Conservation (phyloP, 1,139 yeast genomes). For the Candida sanyaensis region DNA sequence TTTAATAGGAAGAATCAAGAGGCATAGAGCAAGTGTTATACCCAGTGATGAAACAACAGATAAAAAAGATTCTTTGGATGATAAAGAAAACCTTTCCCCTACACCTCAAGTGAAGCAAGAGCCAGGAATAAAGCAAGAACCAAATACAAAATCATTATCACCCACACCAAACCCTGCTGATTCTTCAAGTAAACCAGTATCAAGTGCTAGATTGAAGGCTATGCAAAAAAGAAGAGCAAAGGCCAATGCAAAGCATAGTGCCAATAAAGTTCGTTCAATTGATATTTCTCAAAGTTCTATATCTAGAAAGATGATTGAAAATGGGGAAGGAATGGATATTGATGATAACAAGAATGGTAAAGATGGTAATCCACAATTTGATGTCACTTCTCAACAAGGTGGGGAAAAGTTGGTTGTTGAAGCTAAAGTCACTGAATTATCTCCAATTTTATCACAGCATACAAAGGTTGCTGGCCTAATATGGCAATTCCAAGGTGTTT, state of each 20-base stretch:
- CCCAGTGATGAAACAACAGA: constrained; percentile 9
- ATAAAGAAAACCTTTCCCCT: constrained; percentile 2
- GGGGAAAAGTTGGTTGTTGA: constrained; percentile 85
- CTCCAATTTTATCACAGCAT: constrained; percentile 75
- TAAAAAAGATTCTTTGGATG: constrained; percentile 10
- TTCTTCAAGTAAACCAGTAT: constrained; percentile 28
- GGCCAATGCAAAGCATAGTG: constrained; percentile 66
- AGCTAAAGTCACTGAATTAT: constrained; percentile 65
- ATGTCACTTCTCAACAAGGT: constrained; percentile 78
- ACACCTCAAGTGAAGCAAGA: constrained; percentile 8
- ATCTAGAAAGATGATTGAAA: constrained; percentile 55
- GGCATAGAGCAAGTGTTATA: constrained; percentile 21
- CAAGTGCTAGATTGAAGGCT: constrained; percentile 85
- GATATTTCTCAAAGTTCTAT: constrained; percentile 81
- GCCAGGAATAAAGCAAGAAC: constrained; percentile 7
- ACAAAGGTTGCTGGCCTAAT: constrained; percentile 75
- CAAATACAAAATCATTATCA: constrained; percentile 13
- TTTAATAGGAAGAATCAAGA: constrained; percentile 36
- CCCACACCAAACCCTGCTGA: constrained; percentile 13
- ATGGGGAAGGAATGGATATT: constrained; percentile 19
- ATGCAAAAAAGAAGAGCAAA: constrained; percentile 93
- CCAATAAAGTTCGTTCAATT: constrained; percentile 55
- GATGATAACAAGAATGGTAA: constrained; percentile 14
- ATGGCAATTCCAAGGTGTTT: constrained; percentile 99
- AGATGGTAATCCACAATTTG: constrained; percentile 31